Conservation (phyloP, 345 rosid species). For the Chamaenerion angustifolium region DNA sequence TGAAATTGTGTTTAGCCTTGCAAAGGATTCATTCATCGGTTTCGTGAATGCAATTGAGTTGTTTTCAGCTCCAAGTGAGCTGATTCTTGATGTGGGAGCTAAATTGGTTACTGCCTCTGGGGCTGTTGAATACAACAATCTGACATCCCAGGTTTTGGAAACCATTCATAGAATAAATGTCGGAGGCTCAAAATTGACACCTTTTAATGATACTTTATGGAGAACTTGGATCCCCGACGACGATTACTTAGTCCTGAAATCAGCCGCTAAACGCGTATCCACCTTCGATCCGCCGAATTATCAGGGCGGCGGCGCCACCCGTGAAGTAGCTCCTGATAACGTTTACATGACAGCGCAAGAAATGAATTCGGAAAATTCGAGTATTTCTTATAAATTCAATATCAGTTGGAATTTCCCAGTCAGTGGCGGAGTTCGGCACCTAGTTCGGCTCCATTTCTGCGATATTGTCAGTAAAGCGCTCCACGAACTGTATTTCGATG, state of each 20-base stretch:
- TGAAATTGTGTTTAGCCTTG: conserved; percentile 38
- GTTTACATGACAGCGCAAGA: conserved; percentile 88
- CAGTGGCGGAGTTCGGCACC: conserved; percentile 32
- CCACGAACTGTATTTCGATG: conserved; percentile 66
- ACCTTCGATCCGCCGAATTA: conserved; percentile 50
- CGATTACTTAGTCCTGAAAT: conserved; percentile 36
- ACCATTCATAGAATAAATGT: conserved; percentile 75
- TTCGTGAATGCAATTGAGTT: conserved; percentile 76
- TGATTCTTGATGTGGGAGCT: conserved; percentile 54
- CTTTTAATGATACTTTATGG: conserved; percentile 88
- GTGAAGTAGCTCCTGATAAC: conserved; percentile 64
- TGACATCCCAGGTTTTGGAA: conserved; percentile 55
- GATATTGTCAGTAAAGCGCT: conserved; percentile 69
- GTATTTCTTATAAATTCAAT: conserved; percentile 38
- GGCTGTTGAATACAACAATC: conserved; percentile 33
- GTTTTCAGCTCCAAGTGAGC: conserved; percentile 54
- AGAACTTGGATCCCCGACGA: conserved; percentile 92
- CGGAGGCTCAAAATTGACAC: conserved; percentile 68
- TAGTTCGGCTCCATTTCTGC: conserved; percentile 89
- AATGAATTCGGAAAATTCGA: conserved; percentile 59
- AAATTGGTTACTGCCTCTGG: conserved; percentile 27
- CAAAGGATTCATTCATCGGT: conserved; percentile 23
- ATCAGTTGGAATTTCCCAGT: conserved; percentile 67
- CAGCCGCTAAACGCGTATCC: conserved; percentile 51
- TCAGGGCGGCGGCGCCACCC: conserved; percentile 52